These are phyloP conservation scores for Brassica nigra DNA, from an alignment of 345 rosid species.

Conservation along the genomic window DNA sequence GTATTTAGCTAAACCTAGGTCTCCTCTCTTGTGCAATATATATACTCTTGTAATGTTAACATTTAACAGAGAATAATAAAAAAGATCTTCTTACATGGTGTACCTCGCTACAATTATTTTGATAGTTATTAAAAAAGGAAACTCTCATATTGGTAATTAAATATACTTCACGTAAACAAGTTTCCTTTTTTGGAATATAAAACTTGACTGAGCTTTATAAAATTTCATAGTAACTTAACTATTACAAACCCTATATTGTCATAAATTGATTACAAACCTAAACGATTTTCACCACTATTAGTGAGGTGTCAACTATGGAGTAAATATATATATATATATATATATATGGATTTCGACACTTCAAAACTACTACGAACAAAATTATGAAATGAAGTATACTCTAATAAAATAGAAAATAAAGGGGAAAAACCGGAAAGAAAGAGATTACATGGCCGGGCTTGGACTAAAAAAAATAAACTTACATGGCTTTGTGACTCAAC, in stretches of 20 bases:
- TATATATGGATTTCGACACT: background rate
- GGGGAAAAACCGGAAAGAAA: background rate
- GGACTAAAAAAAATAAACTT: background rate
- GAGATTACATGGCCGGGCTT: background rate
- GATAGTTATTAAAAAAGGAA: background rate
- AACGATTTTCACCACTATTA: background rate
- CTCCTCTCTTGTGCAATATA: too few species aligned
- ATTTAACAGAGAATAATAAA: too few species aligned
- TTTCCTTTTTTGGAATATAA: background rate
- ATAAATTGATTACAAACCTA: background rate
- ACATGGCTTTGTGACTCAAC: constrained; percentile 23
- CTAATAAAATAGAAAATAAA: background rate
- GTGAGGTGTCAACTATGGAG: background rate
- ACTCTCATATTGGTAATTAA: background rate
- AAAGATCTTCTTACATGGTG: too few species aligned
- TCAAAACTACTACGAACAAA: background rate
- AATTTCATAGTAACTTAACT: background rate
- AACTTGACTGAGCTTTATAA: background rate
- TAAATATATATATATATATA: background rate
- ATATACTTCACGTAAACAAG: background rate
- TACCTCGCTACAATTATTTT: too few species aligned
- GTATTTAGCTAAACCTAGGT: too few species aligned
- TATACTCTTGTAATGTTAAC: too few species aligned
- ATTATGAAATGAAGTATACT: background rate
- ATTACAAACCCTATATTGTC: background rate